Evolutionary conservation across 768 basidiomycete species (phyloP), one percentile per base, ranked within the genome.

Genomic region (Naganishia antarctica): DNA sequence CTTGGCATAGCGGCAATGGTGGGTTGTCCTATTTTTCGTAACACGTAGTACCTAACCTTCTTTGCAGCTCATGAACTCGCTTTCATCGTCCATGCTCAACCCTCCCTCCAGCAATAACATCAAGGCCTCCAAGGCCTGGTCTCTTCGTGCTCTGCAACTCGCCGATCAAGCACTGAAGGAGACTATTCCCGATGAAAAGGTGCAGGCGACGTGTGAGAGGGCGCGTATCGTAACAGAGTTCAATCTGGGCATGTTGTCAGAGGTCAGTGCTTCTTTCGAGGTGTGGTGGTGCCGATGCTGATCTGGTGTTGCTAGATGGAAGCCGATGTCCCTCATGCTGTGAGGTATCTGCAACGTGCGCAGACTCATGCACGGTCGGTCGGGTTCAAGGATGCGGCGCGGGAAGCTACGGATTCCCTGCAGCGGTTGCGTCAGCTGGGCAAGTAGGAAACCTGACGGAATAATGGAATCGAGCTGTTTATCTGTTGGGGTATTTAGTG

Each of bases 241-340:
- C 47, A 76, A 77, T 58, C 29, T 77, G 45, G 76, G 76, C 0
- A 71, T 73, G 70, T 59, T 77, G 23, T 67, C 73, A 21, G 76
- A 77, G 69, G 76, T 77, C 41, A 61, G 73, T 68, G 18, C n/a
- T 41, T 11, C 29, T 40, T 25, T 9, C 7, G 13, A 16, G 1
- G 9, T 44, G 21, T 21, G 45, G 43, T 3, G 11, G n/a, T 7
- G 21, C 51, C 13, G 13, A 48, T 31, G 25, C 48, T 47, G 65
- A 65, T 57, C 48, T 21, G 49, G 53, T 23, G 12, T 28, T 21
- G 43, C 29, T 45, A 77, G 76, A 74, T 77, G 66, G 70, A 73
- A 26, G 46, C 47, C 8, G 76, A 77, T 51, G 21, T 66, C 0
- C 45, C 67, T 1, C 40, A 48, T 1, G 74, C 76, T 15, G 46